Base-by-base conservation (phyloP, 2,329 filamentous ascomycete genomes). In the Grosmannia clavigera region DNA sequence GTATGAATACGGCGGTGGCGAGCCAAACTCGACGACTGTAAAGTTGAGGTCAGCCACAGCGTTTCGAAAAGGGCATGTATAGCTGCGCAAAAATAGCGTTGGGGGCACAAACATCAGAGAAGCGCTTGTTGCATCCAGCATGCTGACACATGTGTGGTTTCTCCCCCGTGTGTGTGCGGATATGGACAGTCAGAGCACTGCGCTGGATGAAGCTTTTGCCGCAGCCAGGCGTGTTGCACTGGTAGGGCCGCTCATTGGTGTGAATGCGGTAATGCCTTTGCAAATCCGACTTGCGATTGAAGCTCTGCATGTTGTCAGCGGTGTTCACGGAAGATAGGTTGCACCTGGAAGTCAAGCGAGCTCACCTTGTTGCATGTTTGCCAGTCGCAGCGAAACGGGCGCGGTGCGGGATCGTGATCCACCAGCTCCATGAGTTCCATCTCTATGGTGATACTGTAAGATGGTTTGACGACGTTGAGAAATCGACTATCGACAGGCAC, bases 141-240 rank as follows among this genome's bases (percentile, higher is more conserved):
- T 85, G 80, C 67, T 84, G 79, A 67, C 85, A 88, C 66, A 83
- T 79, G 65, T 88, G 84, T 61, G 85, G 85, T 71, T 88, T 88
- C 73, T 88, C 85, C 68, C 92, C 94, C 0, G 92, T 99, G 75
- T 99, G 85, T 14, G 84, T 87, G 64, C 85, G 80, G 60, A 84
- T 85, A 69, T 88, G 85, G 50, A 88, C 85, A 3, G 84, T 87
- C 65, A 88, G 71, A 48, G 85, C 85, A 70, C 84, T 87, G 62
- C 84, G 76, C 67, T 88, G 85, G 64, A 87, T 87, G 70, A 88
- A 88, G 70, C 82, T 84, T 73, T 88, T 87, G 53, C 82, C 81
- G 67, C 85, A 88, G 6, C 79, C 81, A 10, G 76, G 76, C 10
- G 76, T 80, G 60, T 74, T 75, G 71, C 84, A 88, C 35, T 78